These are phyloP conservation scores for Verticillium zaregamsianum DNA, from an alignment of 2,329 filamentous ascomycete genomes.

Conservation along the genomic window DNA sequence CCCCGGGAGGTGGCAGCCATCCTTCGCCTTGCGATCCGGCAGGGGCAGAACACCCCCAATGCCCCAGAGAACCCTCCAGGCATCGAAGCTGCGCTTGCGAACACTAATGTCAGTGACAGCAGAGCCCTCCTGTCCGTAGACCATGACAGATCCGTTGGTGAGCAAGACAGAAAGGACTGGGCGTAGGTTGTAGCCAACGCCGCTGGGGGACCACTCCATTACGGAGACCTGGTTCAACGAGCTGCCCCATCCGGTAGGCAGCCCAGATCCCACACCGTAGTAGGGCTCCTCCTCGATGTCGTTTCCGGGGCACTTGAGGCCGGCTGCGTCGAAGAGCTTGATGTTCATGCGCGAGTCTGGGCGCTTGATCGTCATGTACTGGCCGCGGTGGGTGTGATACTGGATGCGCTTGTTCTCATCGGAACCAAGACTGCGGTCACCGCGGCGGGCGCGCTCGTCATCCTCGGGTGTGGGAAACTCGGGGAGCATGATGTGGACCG, in stretches of 20 bases:
- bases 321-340: slow-evolving; percentile 36
- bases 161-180: slow-evolving; percentile 48
- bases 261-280: slow-evolving; percentile 39
- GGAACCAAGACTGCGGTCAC: slow-evolving; percentile 8
- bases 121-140: slow-evolving; percentile 43
- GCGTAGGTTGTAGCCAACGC: slow-evolving; percentile 49
- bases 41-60: slow-evolving; percentile 48
- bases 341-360: slow-evolving; percentile 41
- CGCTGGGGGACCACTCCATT: slow-evolving; percentile 55
- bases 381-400: slow-evolving; percentile 26
- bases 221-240: slow-evolving; percentile 51
- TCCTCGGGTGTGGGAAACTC: slow-evolving; percentile 30
- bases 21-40: slow-evolving; percentile 32
- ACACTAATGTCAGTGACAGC: slow-evolving; percentile 19
- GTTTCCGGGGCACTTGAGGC: slow-evolving; percentile 25
- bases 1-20: slow-evolving; percentile 15
- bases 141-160: slow-evolving; percentile 43
- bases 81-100: slow-evolving; percentile 36
- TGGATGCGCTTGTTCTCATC: slow-evolving; percentile 18
- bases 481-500: slow-evolving; percentile 46
- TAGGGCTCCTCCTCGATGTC: slow-evolving; percentile 23
- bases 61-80: slow-evolving; percentile 53
- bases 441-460: slow-evolving; percentile 19
- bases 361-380: slow-evolving; percentile 26
- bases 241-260: slow-evolving; percentile 42